Evolutionary conservation across 192 early-diverging fungal genomes (phyloP).

Genomic region (Spizellomyces sp.): DNA sequence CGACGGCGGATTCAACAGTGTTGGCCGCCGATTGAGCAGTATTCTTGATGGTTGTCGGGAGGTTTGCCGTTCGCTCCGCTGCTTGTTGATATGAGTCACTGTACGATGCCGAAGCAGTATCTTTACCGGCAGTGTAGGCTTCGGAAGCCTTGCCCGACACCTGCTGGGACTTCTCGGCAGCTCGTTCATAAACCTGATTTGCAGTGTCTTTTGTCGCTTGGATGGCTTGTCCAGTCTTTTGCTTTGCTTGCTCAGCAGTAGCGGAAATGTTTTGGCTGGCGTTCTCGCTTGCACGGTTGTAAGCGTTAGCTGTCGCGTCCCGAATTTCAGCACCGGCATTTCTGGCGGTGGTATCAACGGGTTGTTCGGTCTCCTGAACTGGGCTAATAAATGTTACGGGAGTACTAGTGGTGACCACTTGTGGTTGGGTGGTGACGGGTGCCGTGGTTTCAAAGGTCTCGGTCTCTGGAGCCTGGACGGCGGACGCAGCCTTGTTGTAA

Average conservation of each 20-base stretch:
- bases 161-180: not conserved
- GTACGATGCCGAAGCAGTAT: slow-evolving; percentile 3
- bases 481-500: not conserved
- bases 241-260: not conserved
- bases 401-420: not conserved
- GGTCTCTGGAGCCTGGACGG: not conserved
- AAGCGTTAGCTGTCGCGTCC: not conserved
- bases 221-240: not conserved
- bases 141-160: not conserved
- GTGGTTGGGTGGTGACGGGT: not conserved
- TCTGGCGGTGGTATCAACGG: too few relatives aligned
- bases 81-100: slow-evolving; percentile 6
- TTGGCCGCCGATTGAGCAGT: not conserved
- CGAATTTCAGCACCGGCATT: not conserved
- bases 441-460: not conserved
- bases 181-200: not conserved
- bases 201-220: not conserved
- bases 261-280: not conserved
- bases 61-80: slow-evolving; percentile 13
- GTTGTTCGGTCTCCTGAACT: too few relatives aligned
- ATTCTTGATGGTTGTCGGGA: not conserved
- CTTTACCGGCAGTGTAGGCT: not conserved
- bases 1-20: not conserved
- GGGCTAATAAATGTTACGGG: not conserved
- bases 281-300: not conserved